Evolutionary conservation across 2,329 filamentous ascomycete genomes (phyloP).

Genomic region (Aspergillus aculeatinus): DNA sequence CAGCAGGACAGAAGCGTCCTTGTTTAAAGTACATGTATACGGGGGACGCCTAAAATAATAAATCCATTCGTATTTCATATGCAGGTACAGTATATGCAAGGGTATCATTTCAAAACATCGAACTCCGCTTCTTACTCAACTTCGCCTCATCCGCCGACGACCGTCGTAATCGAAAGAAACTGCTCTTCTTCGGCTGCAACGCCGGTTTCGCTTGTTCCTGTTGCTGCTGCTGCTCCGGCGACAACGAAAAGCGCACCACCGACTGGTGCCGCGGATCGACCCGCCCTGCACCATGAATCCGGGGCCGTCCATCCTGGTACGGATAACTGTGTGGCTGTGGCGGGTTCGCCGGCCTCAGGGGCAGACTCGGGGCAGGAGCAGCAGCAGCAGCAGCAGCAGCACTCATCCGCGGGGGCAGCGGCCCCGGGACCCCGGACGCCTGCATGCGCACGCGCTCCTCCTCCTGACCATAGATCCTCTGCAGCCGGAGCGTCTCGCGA

Average conservation of each 20-base stretch:
- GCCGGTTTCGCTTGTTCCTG: conserved; percentile 4
- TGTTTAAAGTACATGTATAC: too few relatives aligned
- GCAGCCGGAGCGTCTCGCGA: conserved; percentile 73
- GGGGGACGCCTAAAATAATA: neutral
- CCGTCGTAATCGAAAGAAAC: conserved; percentile 46
- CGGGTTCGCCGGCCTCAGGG: conserved; percentile 10
- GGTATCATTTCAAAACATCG: conserved; percentile 40
- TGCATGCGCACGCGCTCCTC: conserved; percentile 35
- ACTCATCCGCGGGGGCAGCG: conserved; percentile 20
- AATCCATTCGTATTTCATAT: neutral
- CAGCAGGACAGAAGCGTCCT: too few relatives aligned
- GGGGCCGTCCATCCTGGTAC: conserved; percentile 14
- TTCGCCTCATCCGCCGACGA: conserved; percentile 37
- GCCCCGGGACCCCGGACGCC: conserved; percentile 8
- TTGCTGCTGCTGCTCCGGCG: conserved; percentile 11
- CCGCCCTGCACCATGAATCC: neutral
- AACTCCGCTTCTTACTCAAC: conserved; percentile 47
- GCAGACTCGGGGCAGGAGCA: conserved; percentile 14
- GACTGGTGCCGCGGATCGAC: conserved; percentile 19
- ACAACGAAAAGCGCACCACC: conserved; percentile 19
- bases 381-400: conserved; percentile 11
- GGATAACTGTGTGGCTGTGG: conserved; percentile 16
- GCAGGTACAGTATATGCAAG: neutral
- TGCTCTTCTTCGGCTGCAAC: conserved; percentile 43
- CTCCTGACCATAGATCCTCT: conserved; percentile 55